Evolutionary conservation across 2,329 filamentous ascomycete genomes (phyloP).

Genomic region (Fusarium protoensiforme): DNA sequence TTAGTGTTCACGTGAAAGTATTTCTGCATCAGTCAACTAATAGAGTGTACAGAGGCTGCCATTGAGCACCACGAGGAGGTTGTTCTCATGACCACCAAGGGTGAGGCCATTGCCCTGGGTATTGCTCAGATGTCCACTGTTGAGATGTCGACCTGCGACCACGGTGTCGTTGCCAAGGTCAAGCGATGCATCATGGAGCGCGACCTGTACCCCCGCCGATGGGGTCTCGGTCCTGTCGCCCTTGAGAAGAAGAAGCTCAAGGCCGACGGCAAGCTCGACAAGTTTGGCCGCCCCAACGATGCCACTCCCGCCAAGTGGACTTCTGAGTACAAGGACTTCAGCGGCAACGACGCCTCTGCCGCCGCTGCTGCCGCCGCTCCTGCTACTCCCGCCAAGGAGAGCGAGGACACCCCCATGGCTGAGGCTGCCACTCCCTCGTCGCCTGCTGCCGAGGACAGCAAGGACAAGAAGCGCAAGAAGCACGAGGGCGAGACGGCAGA

Average conservation of each 20-base stretch:
- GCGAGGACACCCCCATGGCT: slow-evolving; percentile 52
- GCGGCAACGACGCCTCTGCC: slow-evolving; percentile 62
- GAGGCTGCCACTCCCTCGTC: slow-evolving; percentile 50
- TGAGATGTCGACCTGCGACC: slow-evolving; percentile 95
- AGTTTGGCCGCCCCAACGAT: slow-evolving; percentile 94
- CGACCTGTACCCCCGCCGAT: slow-evolving; percentile 94
- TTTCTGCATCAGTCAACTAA: slow-evolving; percentile 40
- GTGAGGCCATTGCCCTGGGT: slow-evolving; percentile 95
- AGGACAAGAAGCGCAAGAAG: slow-evolving; percentile 80
- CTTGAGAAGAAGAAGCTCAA: slow-evolving; percentile 99
- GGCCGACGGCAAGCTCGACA: slow-evolving; percentile 97
- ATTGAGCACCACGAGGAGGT: slow-evolving; percentile 97
- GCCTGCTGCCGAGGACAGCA: slow-evolving; percentile 63
- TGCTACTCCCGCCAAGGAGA: slow-evolving; percentile 51
- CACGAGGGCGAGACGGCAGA: slow-evolving; percentile 81
- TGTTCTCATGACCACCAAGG: slow-evolving; percentile 98
- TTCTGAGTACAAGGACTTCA: slow-evolving; percentile 91
- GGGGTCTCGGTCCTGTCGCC: slow-evolving; percentile 94
- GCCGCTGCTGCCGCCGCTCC: slow-evolving; percentile 57
- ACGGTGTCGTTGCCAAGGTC: slow-evolving; percentile 97
- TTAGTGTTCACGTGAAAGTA: slow-evolving; percentile 55
- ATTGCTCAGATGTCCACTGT: slow-evolving; percentile 99
- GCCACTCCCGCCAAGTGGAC: slow-evolving; percentile 95
- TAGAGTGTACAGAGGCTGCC: slow-evolving; percentile 71
- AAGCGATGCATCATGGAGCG: slow-evolving; percentile 99